A percentile compares a stretch with the other conserved stretches of the same genome.
phyloP scores from a whole-genome alignment of 1,284 basidiomycete species.

The Cystobasidiaceae sp. region DNA sequence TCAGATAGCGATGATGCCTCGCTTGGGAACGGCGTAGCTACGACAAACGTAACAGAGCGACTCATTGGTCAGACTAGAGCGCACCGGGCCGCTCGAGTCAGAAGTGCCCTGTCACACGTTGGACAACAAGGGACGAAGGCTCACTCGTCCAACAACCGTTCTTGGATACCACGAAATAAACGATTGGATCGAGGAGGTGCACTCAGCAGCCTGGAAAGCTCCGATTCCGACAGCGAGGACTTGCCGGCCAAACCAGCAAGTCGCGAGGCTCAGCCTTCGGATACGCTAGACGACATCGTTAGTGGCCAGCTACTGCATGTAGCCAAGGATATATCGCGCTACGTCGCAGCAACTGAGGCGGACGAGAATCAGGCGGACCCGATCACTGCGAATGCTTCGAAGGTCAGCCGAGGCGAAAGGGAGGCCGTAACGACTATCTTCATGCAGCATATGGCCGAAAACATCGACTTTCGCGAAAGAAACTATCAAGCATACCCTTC shows the following conservation, averaged over 20 bases:
- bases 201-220: no score
- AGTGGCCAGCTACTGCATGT: neutral
- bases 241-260: no score
- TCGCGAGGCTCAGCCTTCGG: no score
- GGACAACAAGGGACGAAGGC: no score
- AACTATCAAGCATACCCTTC: neutral
- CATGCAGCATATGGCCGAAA: conserved; percentile 18
- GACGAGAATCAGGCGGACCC: neutral
- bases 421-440: conserved; percentile 26
- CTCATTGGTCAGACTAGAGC: neutral
- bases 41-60: no score
- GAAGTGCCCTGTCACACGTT: no score
- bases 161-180: no score
- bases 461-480: conserved; percentile 17
- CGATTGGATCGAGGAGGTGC: no score
- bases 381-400: neutral
- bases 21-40: neutral
- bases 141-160: no score
- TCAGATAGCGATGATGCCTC: neutral
- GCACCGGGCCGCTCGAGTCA: no score
- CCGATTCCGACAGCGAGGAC: no score
- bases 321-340: neutral
- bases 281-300: neutral
- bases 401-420: conserved; percentile 13
- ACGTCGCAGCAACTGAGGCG: neutral